phyloP scores from a whole-genome alignment of 2,329 filamentous ascomycete species.

The Penicillium frequentans region DNA sequence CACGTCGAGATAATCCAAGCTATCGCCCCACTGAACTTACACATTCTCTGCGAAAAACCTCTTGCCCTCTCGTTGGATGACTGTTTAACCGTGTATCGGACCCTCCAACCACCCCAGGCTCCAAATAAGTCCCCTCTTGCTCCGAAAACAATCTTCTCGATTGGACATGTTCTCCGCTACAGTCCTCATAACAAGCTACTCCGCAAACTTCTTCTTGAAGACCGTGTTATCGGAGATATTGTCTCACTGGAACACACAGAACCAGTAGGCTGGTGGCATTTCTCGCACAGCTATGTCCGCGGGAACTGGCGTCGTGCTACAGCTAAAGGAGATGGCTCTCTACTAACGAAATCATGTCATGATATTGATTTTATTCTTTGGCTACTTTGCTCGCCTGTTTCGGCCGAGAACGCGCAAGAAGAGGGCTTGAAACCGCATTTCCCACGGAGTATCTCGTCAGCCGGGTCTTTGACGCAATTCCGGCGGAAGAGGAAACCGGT shows the following conservation, averaged over 20 bases:
- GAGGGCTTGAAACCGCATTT: constrained; percentile 59
- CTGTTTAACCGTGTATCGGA: constrained; percentile 68
- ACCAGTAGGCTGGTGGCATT: constrained; percentile 96
- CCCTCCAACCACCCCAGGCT: constrained; percentile 27
- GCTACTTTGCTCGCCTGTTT: constrained; percentile 75
- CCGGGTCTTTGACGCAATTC: constrained; percentile 77
- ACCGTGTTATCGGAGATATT: constrained; percentile 78
- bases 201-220: constrained; percentile 71
- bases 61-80: constrained; percentile 76
- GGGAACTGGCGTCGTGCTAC: constrained; percentile 91
- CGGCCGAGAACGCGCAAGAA: constrained; percentile 29
- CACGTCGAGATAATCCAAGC: constrained; percentile 79
- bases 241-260: constrained; percentile 88
- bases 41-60: constrained; percentile 95
- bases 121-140: constrained; percentile 18
- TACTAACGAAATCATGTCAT: constrained; percentile 94
- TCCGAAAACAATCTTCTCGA: constrained; percentile 67
- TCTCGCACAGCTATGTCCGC: constrained; percentile 81
- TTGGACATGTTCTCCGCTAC: constrained; percentile 92
- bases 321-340: constrained; percentile 68
- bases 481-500: constrained; percentile 71
- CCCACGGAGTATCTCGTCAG: constrained; percentile 72
- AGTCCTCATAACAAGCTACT: constrained; percentile 89
- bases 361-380: constrained; percentile 92
- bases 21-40: constrained; percentile 67